Percentiles rank a stretch among this genome's conserved stretches.
These are phyloP conservation scores for Hypoxylon sp. DNA, from an alignment of 2,329 filamentous ascomycete species.

Conservation along the genomic window DNA sequence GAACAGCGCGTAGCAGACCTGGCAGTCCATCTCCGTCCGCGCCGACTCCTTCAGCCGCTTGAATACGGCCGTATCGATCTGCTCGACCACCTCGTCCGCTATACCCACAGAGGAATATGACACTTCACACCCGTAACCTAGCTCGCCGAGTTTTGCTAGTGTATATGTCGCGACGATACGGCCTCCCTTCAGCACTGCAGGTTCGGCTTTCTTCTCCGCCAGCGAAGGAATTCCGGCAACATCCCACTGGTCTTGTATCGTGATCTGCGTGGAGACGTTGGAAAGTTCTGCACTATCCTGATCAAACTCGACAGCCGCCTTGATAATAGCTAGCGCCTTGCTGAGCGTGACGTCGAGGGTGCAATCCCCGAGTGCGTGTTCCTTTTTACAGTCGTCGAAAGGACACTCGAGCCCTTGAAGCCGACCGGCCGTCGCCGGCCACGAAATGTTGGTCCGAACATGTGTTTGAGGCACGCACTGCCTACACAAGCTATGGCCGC, in stretches of 20 bases:
- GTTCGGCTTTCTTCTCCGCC: slow-evolving; percentile 45
- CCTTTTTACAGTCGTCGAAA: slow-evolving; percentile 68
- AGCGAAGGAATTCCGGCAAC: slow-evolving; percentile 53
- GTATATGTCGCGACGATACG: slow-evolving; percentile 71
- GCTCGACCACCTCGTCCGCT: slow-evolving; percentile 41
- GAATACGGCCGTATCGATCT: slow-evolving; percentile 60
- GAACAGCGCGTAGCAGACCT: slow-evolving; percentile 84
- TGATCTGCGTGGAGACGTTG: slow-evolving; percentile 51
- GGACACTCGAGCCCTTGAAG: slow-evolving; percentile 78
- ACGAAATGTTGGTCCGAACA: slow-evolving; percentile 74
- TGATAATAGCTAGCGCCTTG: slow-evolving; percentile 71
- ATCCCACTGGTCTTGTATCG: slow-evolving; percentile 50
- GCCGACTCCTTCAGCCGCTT: slow-evolving; percentile 66
- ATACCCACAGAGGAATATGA: slow-evolving; percentile 42
- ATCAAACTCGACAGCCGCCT: slow-evolving; percentile 58
- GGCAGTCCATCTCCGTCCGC: slow-evolving; percentile 81
- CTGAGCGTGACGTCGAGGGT: slow-evolving; percentile 77
- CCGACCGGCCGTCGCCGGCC: slow-evolving; percentile 73
- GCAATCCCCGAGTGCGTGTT: slow-evolving; percentile 82
- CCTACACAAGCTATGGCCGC: slow-evolving; percentile 80
- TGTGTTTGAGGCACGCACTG: slow-evolving; percentile 74
- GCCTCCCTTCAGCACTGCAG: slow-evolving; percentile 59
- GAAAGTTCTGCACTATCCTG: slow-evolving; percentile 45
- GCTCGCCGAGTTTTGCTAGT: slow-evolving; percentile 57
- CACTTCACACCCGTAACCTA: slow-evolving; percentile 46